Evolutionary conservation across 164 flowering plant species (phyloP), one percentile per base, ranked within the genome.

Genomic region (Pachysandra terminalis): DNA sequence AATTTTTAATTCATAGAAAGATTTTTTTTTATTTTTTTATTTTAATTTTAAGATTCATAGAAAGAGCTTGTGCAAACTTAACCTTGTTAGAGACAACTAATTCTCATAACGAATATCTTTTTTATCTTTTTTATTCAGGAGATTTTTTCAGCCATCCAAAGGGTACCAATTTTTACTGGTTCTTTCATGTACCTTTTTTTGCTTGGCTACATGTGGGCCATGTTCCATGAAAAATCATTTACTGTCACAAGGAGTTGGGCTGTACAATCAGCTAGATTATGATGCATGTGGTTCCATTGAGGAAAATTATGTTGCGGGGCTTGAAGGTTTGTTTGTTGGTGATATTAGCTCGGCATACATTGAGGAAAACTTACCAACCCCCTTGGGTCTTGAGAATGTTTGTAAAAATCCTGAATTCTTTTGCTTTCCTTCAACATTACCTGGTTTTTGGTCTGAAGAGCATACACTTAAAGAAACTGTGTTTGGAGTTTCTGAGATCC

Each of bases 361-460:
- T 61, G 60, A 53, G 15, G 73, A 53, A 22, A 73, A 54, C 73
- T 57, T 73, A 0, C 64, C 41, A 27, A 58, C 68, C 23, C 63
- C 12, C 24, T 27, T 62, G 0, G 56, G 69, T 69, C 51, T 61
- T 49, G 79, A 74, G 59, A 73, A 63, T 74, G 65, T 82, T 21
- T 85, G 93, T 69, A 52, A 64, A 9, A 56, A 71, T 65, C 72
- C 86, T 62, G 76, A 74, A 24, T 67, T 68, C 12, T 85, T 89
- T 71, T 85, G 90, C 71, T 85, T 87, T 75, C 93, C 85, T 63
- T 87, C 96, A 61, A 84, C 86, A 21, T 81, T 87, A 67, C 67
- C 76, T 72, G 86, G 71, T 56, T 73, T 73, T 81, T 66, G 45
- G 17, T 56, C 69, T 55, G 66, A 74, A 45, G 81, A 71, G 55